These are phyloP conservation scores for Plenodomus tracheiphilus DNA, from an alignment of 2,329 filamentous ascomycete species.

Conservation along the genomic window DNA sequence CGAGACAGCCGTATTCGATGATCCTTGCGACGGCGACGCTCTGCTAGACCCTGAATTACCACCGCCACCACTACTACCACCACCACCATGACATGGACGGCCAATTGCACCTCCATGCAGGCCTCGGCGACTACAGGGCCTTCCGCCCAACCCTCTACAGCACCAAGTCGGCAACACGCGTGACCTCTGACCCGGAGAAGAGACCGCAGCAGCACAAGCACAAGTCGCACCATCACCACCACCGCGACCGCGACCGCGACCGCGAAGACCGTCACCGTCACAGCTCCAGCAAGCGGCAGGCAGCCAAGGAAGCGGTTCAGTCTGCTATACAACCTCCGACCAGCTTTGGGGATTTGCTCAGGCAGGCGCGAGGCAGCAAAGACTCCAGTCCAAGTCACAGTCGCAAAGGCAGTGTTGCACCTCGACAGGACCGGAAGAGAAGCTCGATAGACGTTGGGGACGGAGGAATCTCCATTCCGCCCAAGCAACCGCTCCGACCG, in stretches of 20 bases:
- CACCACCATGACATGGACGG: slow-evolving; percentile 28
- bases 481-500: slow-evolving; percentile 37
- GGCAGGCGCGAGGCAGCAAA: slow-evolving; percentile 39
- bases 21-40: slow-evolving; percentile 7
- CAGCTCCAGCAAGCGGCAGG: slow-evolving; percentile 37
- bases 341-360: slow-evolving; percentile 49
- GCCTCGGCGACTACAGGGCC: slow-evolving; percentile 12
- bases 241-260: slow-evolving; percentile 35
- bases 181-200: slow-evolving; percentile 34
- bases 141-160: slow-evolving; percentile 32
- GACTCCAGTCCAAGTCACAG: slow-evolving; percentile 35
- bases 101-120: slow-evolving; percentile 21
- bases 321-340: slow-evolving; percentile 51
- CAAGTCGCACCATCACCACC: slow-evolving; percentile 34
- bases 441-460: slow-evolving; percentile 10
- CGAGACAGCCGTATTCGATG: slow-evolving; percentile 8
- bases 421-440: slow-evolving; percentile 11
- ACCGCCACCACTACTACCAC: slow-evolving; percentile 9
- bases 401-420: slow-evolving; percentile 31
- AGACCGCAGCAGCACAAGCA: slow-evolving; percentile 34
- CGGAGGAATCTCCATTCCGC: slow-evolving; percentile 16
- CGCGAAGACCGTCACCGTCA: slow-evolving; percentile 33
- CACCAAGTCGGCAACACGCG: slow-evolving; percentile 23
- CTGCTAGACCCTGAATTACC: slow-evolving; percentile 2
- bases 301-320: slow-evolving; percentile 48